phyloP scores from a whole-genome alignment of 2,329 filamentous ascomycete species.

The Fusarium sp. region DNA sequence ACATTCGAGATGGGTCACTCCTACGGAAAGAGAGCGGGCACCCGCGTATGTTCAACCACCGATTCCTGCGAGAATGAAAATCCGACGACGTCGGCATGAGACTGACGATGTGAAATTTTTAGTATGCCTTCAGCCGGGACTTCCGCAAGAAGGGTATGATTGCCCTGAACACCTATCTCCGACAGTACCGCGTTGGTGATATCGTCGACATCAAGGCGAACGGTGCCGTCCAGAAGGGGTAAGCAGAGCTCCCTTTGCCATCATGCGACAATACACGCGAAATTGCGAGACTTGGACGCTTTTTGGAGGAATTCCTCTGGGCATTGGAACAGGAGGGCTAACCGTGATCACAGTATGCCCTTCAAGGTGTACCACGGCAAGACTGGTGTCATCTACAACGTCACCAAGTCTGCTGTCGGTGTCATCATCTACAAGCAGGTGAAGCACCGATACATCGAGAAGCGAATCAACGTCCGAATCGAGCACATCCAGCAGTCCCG shows the following conservation, averaged over 20 bases:
- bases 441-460: conserved; percentile 99
- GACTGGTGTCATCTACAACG: conserved; percentile 98
- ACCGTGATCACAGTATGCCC: conserved; percentile 77
- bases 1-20: conserved; percentile 83
- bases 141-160: conserved; percentile 98
- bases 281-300: conserved; percentile 25
- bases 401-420: conserved; percentile 96
- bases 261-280: conserved; percentile 22
- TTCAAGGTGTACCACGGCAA: conserved; percentile 99
- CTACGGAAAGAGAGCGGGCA: conserved; percentile 86
- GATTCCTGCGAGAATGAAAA: conserved; percentile 13
- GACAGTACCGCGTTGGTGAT: conserved; percentile 96
- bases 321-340: conserved; percentile 41
- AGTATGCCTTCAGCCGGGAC: conserved; percentile 92
- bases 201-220: conserved; percentile 99
- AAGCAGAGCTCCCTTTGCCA: conserved; percentile 52
- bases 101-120: conserved; percentile 41
- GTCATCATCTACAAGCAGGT: conserved; percentile 99
- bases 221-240: conserved; percentile 98
- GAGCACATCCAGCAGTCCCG: conserved; percentile 96
- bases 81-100: conserved; percentile 43
- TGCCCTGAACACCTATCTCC: conserved; percentile 91
- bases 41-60: conserved; percentile 70
- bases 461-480: conserved; percentile 98
- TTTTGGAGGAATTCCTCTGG: conserved; percentile 8